Conservation (phyloP, 2,329 filamentous ascomycete genomes). For the Cladophialophora carrionii region DNA sequence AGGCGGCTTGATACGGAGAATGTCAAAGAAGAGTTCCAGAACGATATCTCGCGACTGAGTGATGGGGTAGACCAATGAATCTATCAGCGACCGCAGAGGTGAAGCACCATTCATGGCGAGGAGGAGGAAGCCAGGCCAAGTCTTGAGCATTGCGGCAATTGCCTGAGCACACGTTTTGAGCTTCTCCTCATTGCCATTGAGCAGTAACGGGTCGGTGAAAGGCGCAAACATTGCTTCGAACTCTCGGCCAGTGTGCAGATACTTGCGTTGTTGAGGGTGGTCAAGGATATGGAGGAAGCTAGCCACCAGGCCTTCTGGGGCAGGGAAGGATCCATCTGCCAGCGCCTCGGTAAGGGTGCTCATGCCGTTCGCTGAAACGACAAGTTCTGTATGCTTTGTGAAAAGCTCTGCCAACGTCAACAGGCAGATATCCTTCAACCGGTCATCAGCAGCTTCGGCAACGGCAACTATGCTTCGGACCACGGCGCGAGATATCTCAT, state of each 20-base stretch:
- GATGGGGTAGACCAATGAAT: slow-evolving; percentile 64
- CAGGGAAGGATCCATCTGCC: slow-evolving; percentile 86
- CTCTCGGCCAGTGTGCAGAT: slow-evolving; percentile 84
- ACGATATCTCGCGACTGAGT: slow-evolving; percentile 70
- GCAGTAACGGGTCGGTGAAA: slow-evolving; percentile 78
- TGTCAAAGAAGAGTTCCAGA: slow-evolving; percentile 82
- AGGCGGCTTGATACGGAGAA: slow-evolving; percentile 85
- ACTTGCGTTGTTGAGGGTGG: slow-evolving; percentile 75
- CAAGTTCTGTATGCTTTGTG: slow-evolving; percentile 77
- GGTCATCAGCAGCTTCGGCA: slow-evolving; percentile 82
- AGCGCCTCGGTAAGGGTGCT: slow-evolving; percentile 88
- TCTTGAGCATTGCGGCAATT: slow-evolving; percentile 87
- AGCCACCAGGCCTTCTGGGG: slow-evolving; percentile 82
- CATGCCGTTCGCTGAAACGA: slow-evolving; percentile 82
- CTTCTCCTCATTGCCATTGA: slow-evolving; percentile 62
- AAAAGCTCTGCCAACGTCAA: slow-evolving; percentile 92
- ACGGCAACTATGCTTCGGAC: slow-evolving; percentile 89
- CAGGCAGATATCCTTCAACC: slow-evolving; percentile 84
- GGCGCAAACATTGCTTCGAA: slow-evolving; percentile 86
- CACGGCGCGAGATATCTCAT: slow-evolving; percentile 82
- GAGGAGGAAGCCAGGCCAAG: slow-evolving; percentile 89
- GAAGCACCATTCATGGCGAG: slow-evolving; percentile 87
- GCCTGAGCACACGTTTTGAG: slow-evolving; percentile 88
- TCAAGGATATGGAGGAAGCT: slow-evolving; percentile 92
- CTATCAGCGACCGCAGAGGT: slow-evolving; percentile 78